Evolutionary conservation across 1,139 yeast species (phyloP).

Genomic region (Pichia sp.): DNA sequence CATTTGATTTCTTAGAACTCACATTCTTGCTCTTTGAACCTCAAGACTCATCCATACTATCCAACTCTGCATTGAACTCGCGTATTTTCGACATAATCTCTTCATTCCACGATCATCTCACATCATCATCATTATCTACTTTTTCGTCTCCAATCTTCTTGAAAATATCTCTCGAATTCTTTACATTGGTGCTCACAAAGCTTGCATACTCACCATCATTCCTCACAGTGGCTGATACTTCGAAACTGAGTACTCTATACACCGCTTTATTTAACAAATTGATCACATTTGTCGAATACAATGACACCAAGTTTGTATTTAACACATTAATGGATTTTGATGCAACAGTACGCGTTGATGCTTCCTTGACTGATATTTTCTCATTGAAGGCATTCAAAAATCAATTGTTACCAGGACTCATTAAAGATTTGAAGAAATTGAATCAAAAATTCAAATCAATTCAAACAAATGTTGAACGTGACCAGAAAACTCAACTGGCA

Average conservation of each 20-base stretch:
- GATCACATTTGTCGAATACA: conserved; percentile 6
- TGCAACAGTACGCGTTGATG: conserved; percentile 11
- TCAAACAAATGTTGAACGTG: neutral
- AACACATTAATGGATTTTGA: conserved; percentile 14
- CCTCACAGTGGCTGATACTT: no score
- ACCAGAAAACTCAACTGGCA: neutral
- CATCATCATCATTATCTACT: no score
- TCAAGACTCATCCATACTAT: neutral
- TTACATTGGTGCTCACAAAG: conserved; percentile 15
- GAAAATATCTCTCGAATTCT: conserved; percentile 18
- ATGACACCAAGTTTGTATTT: conserved; percentile 13
- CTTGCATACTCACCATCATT: conserved; percentile 18
- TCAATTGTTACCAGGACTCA: conserved; percentile 12
- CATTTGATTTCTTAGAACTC: conserved; percentile 14
- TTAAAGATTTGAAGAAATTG: conserved; percentile 12
- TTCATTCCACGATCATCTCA: no score
- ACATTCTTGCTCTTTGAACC: conserved; percentile 18
- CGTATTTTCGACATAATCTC: no score
- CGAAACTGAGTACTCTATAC: conserved; percentile 1
- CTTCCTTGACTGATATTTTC: conserved; percentile 5
- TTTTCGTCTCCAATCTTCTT: conserved; percentile 18
- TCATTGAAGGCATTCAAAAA: conserved; percentile 7
- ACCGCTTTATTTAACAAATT: conserved; percentile 10
- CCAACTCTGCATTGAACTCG: no score
- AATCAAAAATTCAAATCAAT: conserved; percentile 7